Evolutionary conservation across 345 rosid species (phyloP).

Genomic region (Trapa incisa): DNA sequence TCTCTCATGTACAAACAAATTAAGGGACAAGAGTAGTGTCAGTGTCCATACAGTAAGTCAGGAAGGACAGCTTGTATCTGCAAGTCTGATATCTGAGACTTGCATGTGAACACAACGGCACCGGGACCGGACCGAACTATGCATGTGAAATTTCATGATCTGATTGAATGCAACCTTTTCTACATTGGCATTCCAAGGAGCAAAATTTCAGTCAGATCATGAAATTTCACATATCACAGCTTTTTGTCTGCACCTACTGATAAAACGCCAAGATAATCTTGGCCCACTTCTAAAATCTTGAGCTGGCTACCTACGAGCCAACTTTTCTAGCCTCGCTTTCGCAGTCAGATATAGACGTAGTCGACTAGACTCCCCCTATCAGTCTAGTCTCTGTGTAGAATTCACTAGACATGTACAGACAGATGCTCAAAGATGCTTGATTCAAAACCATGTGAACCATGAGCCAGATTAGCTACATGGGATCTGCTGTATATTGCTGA

Average conservation of each 20-base stretch:
- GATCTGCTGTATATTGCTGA: background rate
- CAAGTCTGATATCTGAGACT: background rate
- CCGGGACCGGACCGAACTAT: no score
- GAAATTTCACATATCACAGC: background rate
- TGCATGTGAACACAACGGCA: background rate
- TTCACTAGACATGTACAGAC: no score
- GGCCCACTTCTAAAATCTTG: background rate
- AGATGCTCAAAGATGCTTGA: background rate
- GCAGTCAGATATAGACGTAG: background rate
- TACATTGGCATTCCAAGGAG: background rate
- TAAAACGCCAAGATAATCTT: background rate
- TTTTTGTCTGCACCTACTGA: conserved; percentile 1
- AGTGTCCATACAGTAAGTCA: background rate
- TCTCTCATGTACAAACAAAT: background rate
- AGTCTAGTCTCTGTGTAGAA: background rate
- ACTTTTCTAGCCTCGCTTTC: background rate
- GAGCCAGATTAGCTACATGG: background rate
- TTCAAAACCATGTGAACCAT: background rate
- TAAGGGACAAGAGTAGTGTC: background rate
- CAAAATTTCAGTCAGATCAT: conserved; percentile 1
- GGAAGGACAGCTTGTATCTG: background rate
- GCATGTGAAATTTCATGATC: no score
- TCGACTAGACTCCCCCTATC: no score
- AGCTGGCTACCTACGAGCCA: background rate
- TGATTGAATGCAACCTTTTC: background rate